phyloP scores from a whole-genome alignment of 2,329 filamentous ascomycete genomes.

The Aspergillus bombycis region DNA sequence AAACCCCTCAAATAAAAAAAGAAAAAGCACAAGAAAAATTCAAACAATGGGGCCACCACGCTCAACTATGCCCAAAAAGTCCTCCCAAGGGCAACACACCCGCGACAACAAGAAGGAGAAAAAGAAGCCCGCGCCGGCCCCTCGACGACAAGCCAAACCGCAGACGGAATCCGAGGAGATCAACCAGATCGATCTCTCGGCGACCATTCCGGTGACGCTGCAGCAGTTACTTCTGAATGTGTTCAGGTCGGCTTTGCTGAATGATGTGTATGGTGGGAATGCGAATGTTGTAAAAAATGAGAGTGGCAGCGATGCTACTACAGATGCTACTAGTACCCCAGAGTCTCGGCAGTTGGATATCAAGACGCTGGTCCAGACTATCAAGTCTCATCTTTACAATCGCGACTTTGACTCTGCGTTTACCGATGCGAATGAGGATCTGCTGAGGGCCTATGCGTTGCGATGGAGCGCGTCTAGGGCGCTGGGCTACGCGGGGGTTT shows the following conservation, averaged over 20 bases:
- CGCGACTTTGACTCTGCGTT: slow-evolving; percentile 85
- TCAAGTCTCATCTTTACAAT: slow-evolving; percentile 84
- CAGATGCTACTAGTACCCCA: slow-evolving; percentile 1
- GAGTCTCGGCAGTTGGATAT: slow-evolving; percentile 34
- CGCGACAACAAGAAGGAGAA: slow-evolving; percentile 16
- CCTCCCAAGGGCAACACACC: slow-evolving; percentile 1
- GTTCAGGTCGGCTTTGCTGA: slow-evolving; percentile 68
- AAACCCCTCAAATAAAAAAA: not conserved
- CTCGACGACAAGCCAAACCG: slow-evolving; percentile 9
- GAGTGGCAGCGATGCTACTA: not conserved
- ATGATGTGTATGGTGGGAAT: slow-evolving; percentile 40
- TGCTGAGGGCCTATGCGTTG: slow-evolving; percentile 80
- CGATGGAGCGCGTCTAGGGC: slow-evolving; percentile 89
- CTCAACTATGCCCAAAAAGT: slow-evolving; percentile 5
- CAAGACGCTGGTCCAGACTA: slow-evolving; percentile 68
- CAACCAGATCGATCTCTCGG: slow-evolving; percentile 26
- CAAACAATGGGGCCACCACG: slow-evolving; percentile 17
- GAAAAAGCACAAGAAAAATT: not conserved
- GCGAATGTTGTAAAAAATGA: not conserved
- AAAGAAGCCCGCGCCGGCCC: slow-evolving; percentile 10
- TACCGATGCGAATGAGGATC: slow-evolving; percentile 61
- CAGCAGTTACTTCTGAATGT: slow-evolving; percentile 75
- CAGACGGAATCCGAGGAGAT: slow-evolving; percentile 7
- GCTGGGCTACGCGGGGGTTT: slow-evolving; percentile 74
- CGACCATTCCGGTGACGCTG: slow-evolving; percentile 53